Evolutionary conservation across 805 yeast genomes (phyloP), one percentile per base, ranked within the genome.

Genomic region (Yamadazyma phyllophila): DNA sequence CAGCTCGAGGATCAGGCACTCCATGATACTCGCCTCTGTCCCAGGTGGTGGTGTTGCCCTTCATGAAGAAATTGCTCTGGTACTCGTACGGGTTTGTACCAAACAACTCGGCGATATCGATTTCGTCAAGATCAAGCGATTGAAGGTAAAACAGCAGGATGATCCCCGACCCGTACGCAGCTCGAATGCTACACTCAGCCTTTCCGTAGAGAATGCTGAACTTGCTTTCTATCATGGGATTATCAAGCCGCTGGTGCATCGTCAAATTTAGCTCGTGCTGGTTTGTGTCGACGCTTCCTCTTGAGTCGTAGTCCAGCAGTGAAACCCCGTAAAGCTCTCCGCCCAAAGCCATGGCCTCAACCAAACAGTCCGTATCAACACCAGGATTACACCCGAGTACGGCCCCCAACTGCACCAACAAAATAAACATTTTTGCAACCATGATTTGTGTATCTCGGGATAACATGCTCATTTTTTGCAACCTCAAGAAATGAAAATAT

Each of bases 101-200:
- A 56, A 70, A 67, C 6, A 62, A 44, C 41, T 71, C 76, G 3
- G 62, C 65, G 7, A 69, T 53, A 43, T 71, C 75, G 31, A 71
- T 69, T 47, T 70, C 75, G 49, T 71, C 76, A 46, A 66, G 56
- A 52, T 69, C 74, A 45, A 69, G 69, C 37, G 71, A 66, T 48
- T 69, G 75, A n/a, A 71, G 46, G 50, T 71, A 71, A 36, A 69
- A 63, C 17, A 71, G 63, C 17, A 67, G 60, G n/a, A 71, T 60
- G 15, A 71, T 59, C 1, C 76, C 76, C 4, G 36, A 40, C 1
- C 74, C 76, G 0, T 44, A 15, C 1, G 71, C 58, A 1, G 65
- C 71, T 44, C 45, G 49, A 13, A 71, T 54, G 26, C 65, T 71
- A 12, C 65, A 71, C 50, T 62, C 70, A 2, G 62, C 73, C 41